Evolutionary conservation across 352 stramenopile genomes (phyloP), one percentile per base, ranked within the genome.

Genomic region (Globisporangium perplexum): DNA sequence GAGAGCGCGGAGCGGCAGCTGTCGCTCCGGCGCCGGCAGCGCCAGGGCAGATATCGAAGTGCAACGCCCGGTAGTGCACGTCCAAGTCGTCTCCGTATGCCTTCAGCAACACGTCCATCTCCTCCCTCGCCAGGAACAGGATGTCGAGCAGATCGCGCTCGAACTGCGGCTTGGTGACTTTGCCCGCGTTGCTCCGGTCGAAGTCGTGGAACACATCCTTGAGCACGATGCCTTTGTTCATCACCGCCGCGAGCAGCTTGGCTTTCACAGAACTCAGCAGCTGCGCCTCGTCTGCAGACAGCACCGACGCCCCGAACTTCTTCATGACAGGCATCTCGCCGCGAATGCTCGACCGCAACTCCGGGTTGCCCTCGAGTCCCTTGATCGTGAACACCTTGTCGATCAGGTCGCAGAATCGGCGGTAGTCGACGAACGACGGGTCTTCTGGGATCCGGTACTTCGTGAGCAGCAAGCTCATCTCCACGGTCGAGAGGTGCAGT

Each of bases 191-290:
- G 63, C 72, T 92, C 44, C 77, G 71, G 50, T 94, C 82, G 23
- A 94, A 94, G 55, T 94, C 83, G 43, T 83, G 83, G 52, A 94
- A 94, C 0, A 94, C 82, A 46, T 93, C 82, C 54, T 94, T 94
- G 8, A 94, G 59, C n/a, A 94, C 78, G 43, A 94, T 74, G 10
- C 83, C 83, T 51, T 90, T 90, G 62, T 71, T 83, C 55, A 77
- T 74, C n/a, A 90, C 74, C 0, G 83, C 78, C 12, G 71, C 60
- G 0, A 78, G 53, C 1, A 93, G 61, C 52, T 88, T 88, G 30
- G 63, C 61, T 60, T 82, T 87, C 0, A 85, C 69, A 15, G 57
- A 42, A 3, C 47, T 17, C 6, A 93, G 54, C 4, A 59, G 50
- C 8, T 62, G 48, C 11, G 66, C 54, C 42, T 93, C 81, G 7